Evolutionary conservation across 2,329 filamentous ascomycete species (phyloP), one percentile per base, ranked within the genome.

Genomic region (Byssochlamys sp.): DNA sequence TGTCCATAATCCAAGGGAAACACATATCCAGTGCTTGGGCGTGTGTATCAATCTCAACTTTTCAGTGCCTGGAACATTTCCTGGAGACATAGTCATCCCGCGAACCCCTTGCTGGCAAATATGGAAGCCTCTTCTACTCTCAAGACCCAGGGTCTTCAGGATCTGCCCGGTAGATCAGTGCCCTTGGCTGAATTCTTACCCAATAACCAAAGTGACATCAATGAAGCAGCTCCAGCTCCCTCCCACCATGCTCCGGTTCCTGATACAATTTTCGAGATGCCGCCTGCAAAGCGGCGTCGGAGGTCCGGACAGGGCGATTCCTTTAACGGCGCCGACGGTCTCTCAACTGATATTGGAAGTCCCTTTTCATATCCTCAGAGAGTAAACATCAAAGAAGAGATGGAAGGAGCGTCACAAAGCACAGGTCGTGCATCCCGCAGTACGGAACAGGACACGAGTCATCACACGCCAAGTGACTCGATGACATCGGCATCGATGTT

Each of bases 81-180:
- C 25, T 14, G 55, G 35, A 29, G 27, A 53, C 3, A 31, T 29
- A 24, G 52, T 53, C 14, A 27, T 31, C 14, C 52, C 29, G 54
- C 26, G 31, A 28, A 53, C 29, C 35, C 57, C 56, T 59, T 60
- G 28, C 52, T 35, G 39, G 39, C 56, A 31, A 62, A 55, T 26
- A 70, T 71, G 69, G 63, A 67, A 56, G 55, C 59, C 12, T 60
- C 67, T 28, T 53, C 63, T 39, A 57, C 66, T 48, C 56, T 65
- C 51, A 58, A 54, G 19, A 60, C 62, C 12, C 65, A 64, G 39
- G 56, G 55, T 55, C 50, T 63, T 39, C 35, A 60, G 53, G 49
- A 55, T 25, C 56, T 56, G 45, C 25, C 51, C n/a, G 49, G 55
- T 54, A 56, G 59, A 25, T 49, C 33, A 26, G 51, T 33, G 24